phyloP scores from a whole-genome alignment of 371 early-diverging fungal species.

The Rhizomucor pusillus region DNA sequence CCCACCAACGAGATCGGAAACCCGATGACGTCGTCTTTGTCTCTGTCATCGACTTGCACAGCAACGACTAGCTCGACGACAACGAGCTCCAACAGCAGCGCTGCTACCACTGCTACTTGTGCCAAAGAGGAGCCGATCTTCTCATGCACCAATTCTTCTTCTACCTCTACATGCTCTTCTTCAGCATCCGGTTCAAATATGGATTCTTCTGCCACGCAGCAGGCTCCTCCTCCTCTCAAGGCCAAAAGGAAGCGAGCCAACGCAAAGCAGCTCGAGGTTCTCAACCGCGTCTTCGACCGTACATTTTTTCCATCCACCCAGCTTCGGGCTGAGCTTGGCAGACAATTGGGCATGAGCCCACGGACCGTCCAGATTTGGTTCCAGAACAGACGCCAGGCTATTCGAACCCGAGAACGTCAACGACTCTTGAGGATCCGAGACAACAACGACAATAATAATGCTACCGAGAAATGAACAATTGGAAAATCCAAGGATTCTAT shows the following conservation, averaged over 20 bases:
- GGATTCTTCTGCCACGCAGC: not conserved
- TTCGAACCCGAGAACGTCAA: conserved; percentile 55
- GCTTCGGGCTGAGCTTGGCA: conserved; percentile 81
- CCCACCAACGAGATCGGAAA: not conserved
- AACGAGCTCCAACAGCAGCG: not conserved
- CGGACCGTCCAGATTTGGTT: conserved; percentile 95
- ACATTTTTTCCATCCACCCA: conserved; percentile 69
- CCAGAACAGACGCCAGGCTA: conserved; percentile 86
- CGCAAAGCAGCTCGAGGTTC: conserved; percentile 52
- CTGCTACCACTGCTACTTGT: not conserved
- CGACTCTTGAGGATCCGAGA: conserved; percentile 24
- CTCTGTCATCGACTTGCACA: conserved; percentile 1
- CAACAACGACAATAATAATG: not conserved
- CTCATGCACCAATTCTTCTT: not conserved
- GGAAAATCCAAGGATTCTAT: too few species aligned
- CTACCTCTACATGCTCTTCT: not conserved
- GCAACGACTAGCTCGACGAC: not conserved
- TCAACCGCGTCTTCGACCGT: conserved; percentile 57
- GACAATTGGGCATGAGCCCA: conserved; percentile 83
- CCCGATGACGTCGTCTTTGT: conserved; percentile 6
- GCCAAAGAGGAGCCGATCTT: conserved; percentile 12
- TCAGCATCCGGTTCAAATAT: not conserved
- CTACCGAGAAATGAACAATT: too few species aligned
- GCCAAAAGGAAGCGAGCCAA: conserved; percentile 53
- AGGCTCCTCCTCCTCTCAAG: conserved; percentile 36